phyloP scores from a whole-genome alignment of 495 filamentous ascomycete species.

The Aspergillus conjunctus region DNA sequence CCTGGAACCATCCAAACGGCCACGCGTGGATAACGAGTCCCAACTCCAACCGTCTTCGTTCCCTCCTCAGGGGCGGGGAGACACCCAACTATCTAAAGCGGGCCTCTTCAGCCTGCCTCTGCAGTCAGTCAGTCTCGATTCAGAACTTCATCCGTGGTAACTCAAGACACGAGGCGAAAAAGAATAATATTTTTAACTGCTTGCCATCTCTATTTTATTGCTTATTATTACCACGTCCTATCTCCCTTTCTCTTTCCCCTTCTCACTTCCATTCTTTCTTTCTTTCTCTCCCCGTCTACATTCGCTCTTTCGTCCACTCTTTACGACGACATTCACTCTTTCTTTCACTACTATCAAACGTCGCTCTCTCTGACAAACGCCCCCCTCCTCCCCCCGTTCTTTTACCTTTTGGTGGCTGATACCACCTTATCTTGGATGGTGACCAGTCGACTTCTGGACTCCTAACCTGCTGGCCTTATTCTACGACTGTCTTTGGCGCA shows the following conservation, averaged over 20 bases:
- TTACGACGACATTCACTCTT: conserved; percentile 16
- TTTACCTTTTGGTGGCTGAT: conserved; percentile 34
- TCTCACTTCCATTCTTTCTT: conserved; percentile 13
- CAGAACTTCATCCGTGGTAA: conserved; percentile 23
- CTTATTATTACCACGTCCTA: conserved; percentile 11
- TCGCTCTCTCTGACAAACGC: neutral
- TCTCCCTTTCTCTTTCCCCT: conserved; percentile 20
- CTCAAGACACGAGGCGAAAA: conserved; percentile 16
- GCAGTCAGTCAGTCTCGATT: conserved; percentile 14
- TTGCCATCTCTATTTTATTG: conserved; percentile 3
- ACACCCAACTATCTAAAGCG: conserved; percentile 10
- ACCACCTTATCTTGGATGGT: conserved; percentile 39
- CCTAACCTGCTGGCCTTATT: conserved; percentile 9
- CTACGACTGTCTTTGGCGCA: neutral
- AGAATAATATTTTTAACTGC: conserved; percentile 6
- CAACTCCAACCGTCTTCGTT: conserved; percentile 7
- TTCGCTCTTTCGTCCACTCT: conserved; percentile 14
- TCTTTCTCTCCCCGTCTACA: conserved; percentile 13
- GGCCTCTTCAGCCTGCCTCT: conserved; percentile 11
- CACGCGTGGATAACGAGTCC: conserved; percentile 5
- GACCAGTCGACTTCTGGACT: conserved; percentile 22
- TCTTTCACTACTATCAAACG: conserved; percentile 3
- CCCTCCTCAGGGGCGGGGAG: conserved; percentile 20
- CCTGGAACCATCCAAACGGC: conserved; percentile 11
- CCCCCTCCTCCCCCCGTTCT: conserved; percentile 18